A percentile compares a stretch with the other conserved stretches of the same genome.
These are phyloP conservation scores for Skeletonema grethae DNA, from an alignment of 108 stramenopile genomes.

Conservation along the genomic window DNA sequence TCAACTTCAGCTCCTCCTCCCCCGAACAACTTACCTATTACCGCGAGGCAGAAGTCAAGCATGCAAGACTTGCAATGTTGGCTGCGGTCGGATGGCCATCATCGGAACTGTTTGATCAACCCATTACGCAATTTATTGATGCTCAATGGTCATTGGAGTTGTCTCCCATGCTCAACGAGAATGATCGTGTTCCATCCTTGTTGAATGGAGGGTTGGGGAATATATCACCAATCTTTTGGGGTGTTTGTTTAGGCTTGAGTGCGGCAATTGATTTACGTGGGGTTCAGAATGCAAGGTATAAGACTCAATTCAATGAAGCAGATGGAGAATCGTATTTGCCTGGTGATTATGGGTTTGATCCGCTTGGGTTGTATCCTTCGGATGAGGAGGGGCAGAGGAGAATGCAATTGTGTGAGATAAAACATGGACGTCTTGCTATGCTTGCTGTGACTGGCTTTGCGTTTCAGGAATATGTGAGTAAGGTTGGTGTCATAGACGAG, in stretches of 20 bases:
- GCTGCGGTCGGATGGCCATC: conserved; percentile 86
- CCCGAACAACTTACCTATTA: conserved; percentile 58
- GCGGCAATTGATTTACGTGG: conserved; percentile 79
- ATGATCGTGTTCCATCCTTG: conserved; percentile 73
- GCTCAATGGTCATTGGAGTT: conserved; percentile 35
- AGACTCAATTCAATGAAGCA: conserved; percentile 9
- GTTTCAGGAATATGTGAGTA: conserved; percentile 60
- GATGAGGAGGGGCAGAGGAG: conserved; percentile 55
- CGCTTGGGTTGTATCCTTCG: conserved; percentile 70
- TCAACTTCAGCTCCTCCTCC: conserved; percentile 59
- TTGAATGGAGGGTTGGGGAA: conserved; percentile 78
- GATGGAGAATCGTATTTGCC: conserved; percentile 43
- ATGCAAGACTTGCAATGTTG: conserved; percentile 86
- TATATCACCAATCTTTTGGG: conserved; percentile 76
- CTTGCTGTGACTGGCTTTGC: conserved; percentile 71
- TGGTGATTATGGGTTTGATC: conserved; percentile 88
- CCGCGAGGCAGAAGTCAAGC: conserved; percentile 89
- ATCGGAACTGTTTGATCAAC: conserved; percentile 71
- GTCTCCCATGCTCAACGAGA: conserved; percentile 49
- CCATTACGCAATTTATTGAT: conserved; percentile 55
- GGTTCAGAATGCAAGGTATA: conserved; percentile 39
- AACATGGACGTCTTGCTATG: conserved; percentile 87
- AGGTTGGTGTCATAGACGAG: conserved; percentile 73
- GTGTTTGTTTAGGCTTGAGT: conserved; percentile 70
- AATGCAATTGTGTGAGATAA: conserved; percentile 87